A percentile compares a stretch with the other conserved stretches of the same genome.
Evolutionary conservation across 495 filamentous ascomycete genomes (phyloP).

Genomic region (Eremomyces bilateralis): DNA sequence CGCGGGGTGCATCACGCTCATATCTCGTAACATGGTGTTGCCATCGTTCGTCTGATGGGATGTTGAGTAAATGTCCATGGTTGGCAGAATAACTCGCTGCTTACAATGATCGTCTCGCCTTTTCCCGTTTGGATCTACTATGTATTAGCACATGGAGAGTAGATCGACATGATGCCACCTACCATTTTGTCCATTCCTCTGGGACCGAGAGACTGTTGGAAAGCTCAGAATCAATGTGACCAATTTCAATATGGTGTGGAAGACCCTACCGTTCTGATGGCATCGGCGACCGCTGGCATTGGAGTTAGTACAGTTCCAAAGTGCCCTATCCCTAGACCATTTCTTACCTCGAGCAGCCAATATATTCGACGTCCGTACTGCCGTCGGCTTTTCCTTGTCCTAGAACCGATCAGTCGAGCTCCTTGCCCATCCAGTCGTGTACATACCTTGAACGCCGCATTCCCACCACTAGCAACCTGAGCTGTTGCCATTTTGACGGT

Average conservation of each 20-base stretch:
- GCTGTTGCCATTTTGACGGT: constrained; percentile 20
- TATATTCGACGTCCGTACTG: constrained; percentile 87
- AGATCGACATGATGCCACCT: constrained; percentile 4
- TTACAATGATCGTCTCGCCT: constrained; percentile 81
- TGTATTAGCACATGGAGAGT: constrained; percentile 11
- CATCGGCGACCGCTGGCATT: constrained; percentile 69
- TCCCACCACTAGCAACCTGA: constrained; percentile 34
- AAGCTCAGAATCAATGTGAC: constrained; percentile 7
- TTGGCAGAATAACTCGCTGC: constrained; percentile 10
- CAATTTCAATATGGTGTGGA: neutral
- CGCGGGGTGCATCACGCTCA: constrained; percentile 96
- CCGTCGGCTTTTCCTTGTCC: constrained; percentile 98
- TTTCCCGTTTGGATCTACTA: constrained; percentile 70
- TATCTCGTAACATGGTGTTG: constrained; percentile 94
- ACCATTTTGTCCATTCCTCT: constrained; percentile 95
- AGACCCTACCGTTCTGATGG: constrained; percentile 56
- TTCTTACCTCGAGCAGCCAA: constrained; percentile 80
- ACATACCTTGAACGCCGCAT: constrained; percentile 55
- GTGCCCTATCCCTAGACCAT: neutral
- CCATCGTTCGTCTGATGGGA: constrained; percentile 67
- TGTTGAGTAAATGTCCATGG: constrained; percentile 14
- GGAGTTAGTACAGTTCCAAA: constrained; percentile 1
- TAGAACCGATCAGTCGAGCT: constrained; percentile 23
- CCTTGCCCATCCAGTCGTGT: constrained; percentile 5
- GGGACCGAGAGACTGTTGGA: constrained; percentile 40